These are phyloP conservation scores for Fusarium piperis DNA, from an alignment of 2,329 filamentous ascomycete species.

Conservation along the genomic window DNA sequence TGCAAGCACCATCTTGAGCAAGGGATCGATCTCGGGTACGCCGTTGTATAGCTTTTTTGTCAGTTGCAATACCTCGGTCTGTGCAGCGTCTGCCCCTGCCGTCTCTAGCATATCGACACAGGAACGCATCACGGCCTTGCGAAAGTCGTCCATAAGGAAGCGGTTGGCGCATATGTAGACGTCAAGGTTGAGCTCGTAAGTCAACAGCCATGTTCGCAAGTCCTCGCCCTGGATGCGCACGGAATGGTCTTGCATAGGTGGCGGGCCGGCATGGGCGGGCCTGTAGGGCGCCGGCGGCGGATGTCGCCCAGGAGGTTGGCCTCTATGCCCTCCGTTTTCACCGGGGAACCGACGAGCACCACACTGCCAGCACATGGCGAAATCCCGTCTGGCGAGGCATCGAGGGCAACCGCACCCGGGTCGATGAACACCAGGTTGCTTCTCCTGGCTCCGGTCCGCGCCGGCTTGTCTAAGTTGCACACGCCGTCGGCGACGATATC, in stretches of 20 bases:
- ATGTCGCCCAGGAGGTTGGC: not conserved
- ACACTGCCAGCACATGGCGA: conserved; percentile 38
- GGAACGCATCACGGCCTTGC: conserved; percentile 52
- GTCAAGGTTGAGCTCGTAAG: conserved; percentile 58
- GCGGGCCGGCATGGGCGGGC: not conserved
- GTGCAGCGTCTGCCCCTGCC: conserved; percentile 54
- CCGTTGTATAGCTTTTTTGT: conserved; percentile 55
- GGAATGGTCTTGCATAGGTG: not conserved
- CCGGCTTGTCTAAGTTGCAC: conserved; percentile 9
- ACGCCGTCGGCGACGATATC: conserved; percentile 24
- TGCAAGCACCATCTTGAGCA: conserved; percentile 60
- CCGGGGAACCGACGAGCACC: conserved; percentile 31
- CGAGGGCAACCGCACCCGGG: conserved; percentile 55
- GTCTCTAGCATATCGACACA: conserved; percentile 59
- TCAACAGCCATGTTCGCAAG: conserved; percentile 57
- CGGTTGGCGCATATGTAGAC: conserved; percentile 61
- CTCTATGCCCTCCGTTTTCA: not conserved
- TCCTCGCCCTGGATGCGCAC: conserved; percentile 55
- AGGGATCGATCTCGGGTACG: conserved; percentile 53
- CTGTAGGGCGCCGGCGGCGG: not conserved
- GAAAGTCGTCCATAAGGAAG: conserved; percentile 58
- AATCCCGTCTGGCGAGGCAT: conserved; percentile 44
- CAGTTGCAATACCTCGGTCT: conserved; percentile 54
- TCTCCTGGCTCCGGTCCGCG: conserved; percentile 45
- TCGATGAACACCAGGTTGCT: conserved; percentile 57